Evolutionary conservation across 2,329 filamentous ascomycete species (phyloP).

Genomic region (Aspergillus ochraceoroseus): DNA sequence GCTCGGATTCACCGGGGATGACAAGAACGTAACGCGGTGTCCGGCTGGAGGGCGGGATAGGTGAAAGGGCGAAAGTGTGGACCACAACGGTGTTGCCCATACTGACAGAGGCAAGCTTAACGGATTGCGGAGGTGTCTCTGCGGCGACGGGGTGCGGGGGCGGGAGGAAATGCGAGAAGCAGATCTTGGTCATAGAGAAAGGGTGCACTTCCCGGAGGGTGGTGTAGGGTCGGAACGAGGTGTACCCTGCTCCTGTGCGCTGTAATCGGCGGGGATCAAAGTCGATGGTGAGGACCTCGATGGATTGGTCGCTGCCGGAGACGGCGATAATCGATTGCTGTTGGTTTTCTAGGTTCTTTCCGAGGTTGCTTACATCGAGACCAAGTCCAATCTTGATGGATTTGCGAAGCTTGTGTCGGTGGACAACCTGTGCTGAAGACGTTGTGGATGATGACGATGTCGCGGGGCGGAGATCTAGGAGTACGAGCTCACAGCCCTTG

Average conservation of each 20-base stretch:
- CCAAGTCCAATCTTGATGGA: constrained; percentile 70
- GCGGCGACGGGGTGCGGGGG: constrained; percentile 48
- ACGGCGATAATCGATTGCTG: constrained; percentile 77
- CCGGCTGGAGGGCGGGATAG: constrained; percentile 40
- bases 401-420: constrained; percentile 58
- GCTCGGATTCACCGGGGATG: constrained; percentile 52
- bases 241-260: constrained; percentile 34
- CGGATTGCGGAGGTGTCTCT: constrained; percentile 51
- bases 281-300: constrained; percentile 72
- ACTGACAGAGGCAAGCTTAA: constrained; percentile 76
- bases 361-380: constrained; percentile 69
- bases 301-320: constrained; percentile 71
- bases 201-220: constrained; percentile 54
- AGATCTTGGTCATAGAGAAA: constrained; percentile 55
- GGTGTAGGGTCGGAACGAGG: constrained; percentile 48
- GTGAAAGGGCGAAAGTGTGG: constrained; percentile 67
- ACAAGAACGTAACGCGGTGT: constrained; percentile 66
- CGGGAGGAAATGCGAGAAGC: constrained; percentile 50
- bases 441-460: constrained; percentile 3
- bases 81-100: constrained; percentile 75
- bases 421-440: constrained; percentile 43
- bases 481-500: constrained; percentile 52
- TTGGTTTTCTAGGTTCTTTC: constrained; percentile 54
- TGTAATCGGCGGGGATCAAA: constrained; percentile 44
- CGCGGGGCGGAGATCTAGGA: constrained; percentile 38